phyloP scores from a whole-genome alignment of 1,139 yeast species.

The Sugiyamaella sp. region DNA sequence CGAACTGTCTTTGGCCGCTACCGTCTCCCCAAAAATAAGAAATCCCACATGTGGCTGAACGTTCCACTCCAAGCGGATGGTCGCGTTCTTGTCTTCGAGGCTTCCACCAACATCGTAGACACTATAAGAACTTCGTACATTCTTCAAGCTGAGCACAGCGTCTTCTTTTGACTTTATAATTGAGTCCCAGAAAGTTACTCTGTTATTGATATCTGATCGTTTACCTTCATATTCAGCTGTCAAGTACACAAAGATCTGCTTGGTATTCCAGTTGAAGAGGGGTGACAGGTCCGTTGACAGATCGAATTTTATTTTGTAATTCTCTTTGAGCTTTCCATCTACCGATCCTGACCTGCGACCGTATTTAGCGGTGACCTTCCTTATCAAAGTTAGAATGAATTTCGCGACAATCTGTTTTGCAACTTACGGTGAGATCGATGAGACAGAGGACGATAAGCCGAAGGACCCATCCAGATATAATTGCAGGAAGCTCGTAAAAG shows the following conservation, averaged over 20 bases:
- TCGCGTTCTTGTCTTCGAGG: slow-evolving; percentile 67
- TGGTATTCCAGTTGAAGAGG: slow-evolving; percentile 95
- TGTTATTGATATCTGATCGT: slow-evolving; percentile 49
- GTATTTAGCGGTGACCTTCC: slow-evolving; percentile 45
- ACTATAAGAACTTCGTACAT: slow-evolving; percentile 71
- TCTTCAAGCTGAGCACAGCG: slow-evolving; percentile 57
- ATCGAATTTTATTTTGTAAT: slow-evolving; percentile 71
- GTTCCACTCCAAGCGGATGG: slow-evolving; percentile 81
- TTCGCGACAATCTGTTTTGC: not conserved
- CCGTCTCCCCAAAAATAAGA: slow-evolving; percentile 66
- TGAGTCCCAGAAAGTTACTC: slow-evolving; percentile 89
- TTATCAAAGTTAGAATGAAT: slow-evolving; percentile 12
- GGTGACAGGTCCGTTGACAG: slow-evolving; percentile 68
- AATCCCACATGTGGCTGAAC: slow-evolving; percentile 91
- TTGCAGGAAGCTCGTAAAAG: slow-evolving; percentile 37
- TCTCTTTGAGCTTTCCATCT: slow-evolving; percentile 76
- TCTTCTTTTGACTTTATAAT: slow-evolving; percentile 63
- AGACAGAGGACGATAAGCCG: slow-evolving; percentile 30
- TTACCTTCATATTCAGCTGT: slow-evolving; percentile 86
- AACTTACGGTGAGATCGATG: slow-evolving; percentile 35
- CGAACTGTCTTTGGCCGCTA: slow-evolving; percentile 39
- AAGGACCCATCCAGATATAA: slow-evolving; percentile 37
- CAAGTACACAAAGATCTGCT: slow-evolving; percentile 86
- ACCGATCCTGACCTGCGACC: slow-evolving; percentile 76
- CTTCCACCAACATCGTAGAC: slow-evolving; percentile 84